Conservation (phyloP, 2,329 filamentous ascomycete species). For the Byssoonygena ceratinophila region DNA sequence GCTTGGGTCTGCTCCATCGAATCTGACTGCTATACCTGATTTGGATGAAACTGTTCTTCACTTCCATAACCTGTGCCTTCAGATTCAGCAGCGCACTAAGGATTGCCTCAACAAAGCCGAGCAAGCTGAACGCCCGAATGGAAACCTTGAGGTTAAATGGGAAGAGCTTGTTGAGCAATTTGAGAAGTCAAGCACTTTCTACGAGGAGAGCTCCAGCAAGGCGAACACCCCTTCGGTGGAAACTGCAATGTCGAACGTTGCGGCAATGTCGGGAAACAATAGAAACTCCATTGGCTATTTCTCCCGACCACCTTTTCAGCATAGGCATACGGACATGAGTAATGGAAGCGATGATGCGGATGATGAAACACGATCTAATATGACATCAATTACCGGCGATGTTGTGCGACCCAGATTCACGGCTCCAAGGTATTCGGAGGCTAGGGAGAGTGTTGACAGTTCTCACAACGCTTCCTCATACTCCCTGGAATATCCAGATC, state of each 20-base stretch:
- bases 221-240: constrained; percentile 31
- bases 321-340: constrained; percentile 30
- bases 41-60: constrained; percentile 30
- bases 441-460: constrained; percentile 34
- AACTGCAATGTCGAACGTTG: constrained; percentile 22
- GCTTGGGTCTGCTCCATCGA: constrained; percentile 34
- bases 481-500: constrained; percentile 33
- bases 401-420: constrained; percentile 33
- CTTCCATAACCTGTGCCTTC: constrained; percentile 37
- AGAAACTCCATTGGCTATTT: constrained; percentile 37
- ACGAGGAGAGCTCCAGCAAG: constrained; percentile 33
- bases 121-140: constrained; percentile 40
- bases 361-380: constrained; percentile 39
- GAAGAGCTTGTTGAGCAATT: constrained; percentile 41
- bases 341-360: constrained; percentile 26
- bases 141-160: constrained; percentile 40
- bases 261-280: constrained; percentile 26
- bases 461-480: constrained; percentile 41
- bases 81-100: constrained; percentile 35
- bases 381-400: constrained; percentile 37
- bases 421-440: constrained; percentile 32
- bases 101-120: constrained; percentile 40
- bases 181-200: constrained; percentile 35
- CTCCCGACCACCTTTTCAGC: constrained; percentile 29
- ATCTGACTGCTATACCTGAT: constrained; percentile 32